Evolutionary conservation across 2,329 filamentous ascomycete species (phyloP).

Genomic region (Beauveria scarabaeidicola): DNA sequence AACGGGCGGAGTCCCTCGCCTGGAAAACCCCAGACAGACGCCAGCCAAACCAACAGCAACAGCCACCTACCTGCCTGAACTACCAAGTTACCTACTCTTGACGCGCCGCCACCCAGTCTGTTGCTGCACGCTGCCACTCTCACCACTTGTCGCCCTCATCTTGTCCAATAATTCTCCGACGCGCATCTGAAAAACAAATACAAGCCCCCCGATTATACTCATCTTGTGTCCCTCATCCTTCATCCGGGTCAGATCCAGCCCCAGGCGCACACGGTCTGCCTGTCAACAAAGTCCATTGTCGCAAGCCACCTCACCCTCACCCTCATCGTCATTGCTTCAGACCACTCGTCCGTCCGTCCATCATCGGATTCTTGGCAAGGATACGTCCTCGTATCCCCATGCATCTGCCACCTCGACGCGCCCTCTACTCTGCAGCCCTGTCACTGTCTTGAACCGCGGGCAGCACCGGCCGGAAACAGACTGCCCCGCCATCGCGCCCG

Average conservation of each 20-base stretch:
- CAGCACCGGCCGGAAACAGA: background rate
- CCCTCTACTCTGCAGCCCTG: conserved; percentile 1
- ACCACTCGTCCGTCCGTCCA: background rate
- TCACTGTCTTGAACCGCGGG: background rate
- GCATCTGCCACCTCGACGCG: conserved; percentile 5
- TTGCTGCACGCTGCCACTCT: background rate
- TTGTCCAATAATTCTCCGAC: background rate
- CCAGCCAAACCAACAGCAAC: conserved; percentile 10
- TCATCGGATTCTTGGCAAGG: background rate
- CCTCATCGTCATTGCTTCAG: background rate
- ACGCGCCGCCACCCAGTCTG: too few species aligned
- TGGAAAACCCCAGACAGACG: conserved; percentile 11
- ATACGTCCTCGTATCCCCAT: background rate
- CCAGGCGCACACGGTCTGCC: background rate
- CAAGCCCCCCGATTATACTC: background rate
- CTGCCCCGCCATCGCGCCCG: conserved; percentile 1
- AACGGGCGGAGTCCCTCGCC: conserved; percentile 37
- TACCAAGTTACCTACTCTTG: too few species aligned
- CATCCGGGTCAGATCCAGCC: background rate
- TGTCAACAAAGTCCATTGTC: background rate
- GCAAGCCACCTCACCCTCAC: background rate
- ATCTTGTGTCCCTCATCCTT: background rate
- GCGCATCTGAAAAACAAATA: too few species aligned
- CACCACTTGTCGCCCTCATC: background rate
- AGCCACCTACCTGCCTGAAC: background rate